Conservation (phyloP, 1,284 basidiomycete genomes). For the Coniferiporia sulphurascens region DNA sequence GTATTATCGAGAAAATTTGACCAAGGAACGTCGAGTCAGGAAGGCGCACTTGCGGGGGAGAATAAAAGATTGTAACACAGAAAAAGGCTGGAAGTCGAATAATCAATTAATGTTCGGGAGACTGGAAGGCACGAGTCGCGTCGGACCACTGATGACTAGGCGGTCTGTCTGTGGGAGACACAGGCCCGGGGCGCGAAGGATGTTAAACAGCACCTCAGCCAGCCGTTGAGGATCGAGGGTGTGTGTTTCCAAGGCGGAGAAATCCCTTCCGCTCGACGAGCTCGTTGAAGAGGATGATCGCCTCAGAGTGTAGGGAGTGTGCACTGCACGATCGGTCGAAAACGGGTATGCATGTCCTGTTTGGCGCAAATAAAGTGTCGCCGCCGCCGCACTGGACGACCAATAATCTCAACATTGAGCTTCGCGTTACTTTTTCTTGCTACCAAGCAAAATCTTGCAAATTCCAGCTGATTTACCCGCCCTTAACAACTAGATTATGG, state of each 20-base stretch:
- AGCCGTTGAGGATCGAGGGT: neutral
- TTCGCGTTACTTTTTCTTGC: neutral
- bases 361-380: too few species aligned
- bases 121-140: neutral
- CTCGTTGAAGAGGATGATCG: too few species aligned
- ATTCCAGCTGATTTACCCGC: neutral
- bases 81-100: neutral
- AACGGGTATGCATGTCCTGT: too few species aligned
- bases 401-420: too few species aligned
- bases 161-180: neutral
- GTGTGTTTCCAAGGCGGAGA: too few species aligned
- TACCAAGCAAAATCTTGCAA: neutral
- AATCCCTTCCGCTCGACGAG: too few species aligned
- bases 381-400: too few species aligned
- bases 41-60: neutral
- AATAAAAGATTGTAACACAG: neutral
- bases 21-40: neutral
- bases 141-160: neutral
- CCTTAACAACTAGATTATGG: slow-evolving; percentile 42
- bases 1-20: neutral
- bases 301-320: too few species aligned
- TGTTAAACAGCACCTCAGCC: neutral
- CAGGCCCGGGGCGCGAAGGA: neutral
- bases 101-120: neutral
- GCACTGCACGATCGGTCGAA: too few species aligned